A percentile compares a stretch with the other conserved stretches of the same genome.
These are phyloP conservation scores for Cucurbita argyrosperma DNA, from an alignment of 306 rosid genomes.

Conservation along the genomic window DNA sequence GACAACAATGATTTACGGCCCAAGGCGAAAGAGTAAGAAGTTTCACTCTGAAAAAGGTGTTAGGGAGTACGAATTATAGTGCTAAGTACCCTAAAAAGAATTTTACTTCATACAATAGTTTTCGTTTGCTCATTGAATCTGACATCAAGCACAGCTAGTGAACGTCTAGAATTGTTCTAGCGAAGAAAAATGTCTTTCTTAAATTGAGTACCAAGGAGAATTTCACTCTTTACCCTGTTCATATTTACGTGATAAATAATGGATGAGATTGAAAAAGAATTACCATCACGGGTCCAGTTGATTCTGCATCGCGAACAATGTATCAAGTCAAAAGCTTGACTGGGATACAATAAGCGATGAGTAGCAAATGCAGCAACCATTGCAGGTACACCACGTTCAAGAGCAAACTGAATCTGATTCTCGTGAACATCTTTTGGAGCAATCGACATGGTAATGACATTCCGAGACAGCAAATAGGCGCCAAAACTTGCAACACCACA, in stretches of 20 bases:
- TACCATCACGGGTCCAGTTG: slow-evolving; percentile 87
- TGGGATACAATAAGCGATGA: slow-evolving; percentile 54
- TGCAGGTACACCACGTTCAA: slow-evolving; percentile 94
- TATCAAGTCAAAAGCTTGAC: slow-evolving; percentile 88
- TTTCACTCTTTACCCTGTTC: not conserved
- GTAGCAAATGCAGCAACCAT: slow-evolving; percentile 60
- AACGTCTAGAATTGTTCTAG: not conserved
- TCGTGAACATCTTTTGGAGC: slow-evolving; percentile 77
- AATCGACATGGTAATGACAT: slow-evolving; percentile 61
- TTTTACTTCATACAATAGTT: not conserved
- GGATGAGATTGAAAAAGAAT: not conserved
- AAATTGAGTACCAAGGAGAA: not conserved
- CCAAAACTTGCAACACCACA: slow-evolving; percentile 92
- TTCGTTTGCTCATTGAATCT: not conserved
- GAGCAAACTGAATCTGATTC: slow-evolving; percentile 86
- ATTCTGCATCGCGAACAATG: slow-evolving; percentile 85
- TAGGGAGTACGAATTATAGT: not conserved
- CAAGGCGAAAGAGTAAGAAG: not conserved
- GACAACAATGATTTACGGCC: not conserved
- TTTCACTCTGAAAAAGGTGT: not conserved
- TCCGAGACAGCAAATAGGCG: slow-evolving; percentile 59
- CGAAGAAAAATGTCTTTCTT: not conserved
- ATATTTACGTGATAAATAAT: not conserved
- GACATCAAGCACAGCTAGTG: not conserved
- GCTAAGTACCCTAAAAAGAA: not conserved